Evolutionary conservation across 108 stramenopile genomes (phyloP).

Genomic region (Seminavis robusta): DNA sequence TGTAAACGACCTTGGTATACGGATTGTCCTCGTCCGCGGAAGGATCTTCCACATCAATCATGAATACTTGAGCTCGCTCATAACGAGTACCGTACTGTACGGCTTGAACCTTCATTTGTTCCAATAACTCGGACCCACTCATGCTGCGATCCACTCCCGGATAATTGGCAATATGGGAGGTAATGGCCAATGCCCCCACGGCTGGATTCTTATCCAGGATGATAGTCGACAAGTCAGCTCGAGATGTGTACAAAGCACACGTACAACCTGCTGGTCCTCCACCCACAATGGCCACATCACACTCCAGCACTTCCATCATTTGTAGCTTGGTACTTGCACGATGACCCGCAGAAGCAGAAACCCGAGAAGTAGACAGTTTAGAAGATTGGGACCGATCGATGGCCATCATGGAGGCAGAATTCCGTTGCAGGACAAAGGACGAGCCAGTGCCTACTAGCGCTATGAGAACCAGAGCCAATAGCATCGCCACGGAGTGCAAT

Average conservation of each 20-base stretch:
- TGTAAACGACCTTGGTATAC: constrained; percentile 30
- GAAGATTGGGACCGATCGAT: no score
- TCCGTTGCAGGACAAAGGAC: no score
- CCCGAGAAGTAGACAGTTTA: no score
- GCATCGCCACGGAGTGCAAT: no score
- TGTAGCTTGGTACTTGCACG: no score
- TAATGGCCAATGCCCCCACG: constrained; percentile 37
- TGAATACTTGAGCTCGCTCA: constrained; percentile 27
- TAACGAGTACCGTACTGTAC: constrained; percentile 33
- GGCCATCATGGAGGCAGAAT: no score
- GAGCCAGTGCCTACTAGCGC: no score
- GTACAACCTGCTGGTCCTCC: constrained; percentile 63
- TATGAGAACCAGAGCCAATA: no score
- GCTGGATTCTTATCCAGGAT: constrained; percentile 51
- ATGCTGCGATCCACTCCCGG: constrained; percentile 34
- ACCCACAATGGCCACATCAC: constrained; percentile 63
- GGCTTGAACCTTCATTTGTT: constrained; percentile 47
- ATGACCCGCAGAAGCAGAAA: no score
- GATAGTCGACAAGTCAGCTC: constrained; percentile 40
- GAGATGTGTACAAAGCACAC: constrained; percentile 48
- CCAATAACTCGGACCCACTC: constrained; percentile 37
- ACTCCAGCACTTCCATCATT: constrained; percentile 40
- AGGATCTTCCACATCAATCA: constrained; percentile 20
- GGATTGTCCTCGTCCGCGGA: background rate
- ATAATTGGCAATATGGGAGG: constrained; percentile 47